phyloP scores from a whole-genome alignment of 2,329 filamentous ascomycete genomes.

The Orbilia ellipsospora region DNA sequence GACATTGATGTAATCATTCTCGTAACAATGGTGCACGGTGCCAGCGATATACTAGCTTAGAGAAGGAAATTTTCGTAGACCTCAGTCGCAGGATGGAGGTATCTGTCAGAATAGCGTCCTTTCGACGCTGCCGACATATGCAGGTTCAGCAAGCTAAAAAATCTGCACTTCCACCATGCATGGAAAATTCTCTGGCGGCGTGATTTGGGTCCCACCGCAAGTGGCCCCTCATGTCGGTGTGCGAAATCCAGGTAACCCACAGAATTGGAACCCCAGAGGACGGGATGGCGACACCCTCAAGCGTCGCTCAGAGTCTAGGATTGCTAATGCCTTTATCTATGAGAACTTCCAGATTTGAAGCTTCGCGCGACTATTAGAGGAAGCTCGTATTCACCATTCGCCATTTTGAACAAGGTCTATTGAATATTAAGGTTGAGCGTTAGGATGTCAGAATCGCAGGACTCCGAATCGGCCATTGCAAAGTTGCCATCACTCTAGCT shows the following conservation, averaged over 20 bases:
- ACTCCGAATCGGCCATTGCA: too few species aligned
- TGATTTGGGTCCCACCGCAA: neutral
- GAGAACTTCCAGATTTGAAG: conserved; percentile 34
- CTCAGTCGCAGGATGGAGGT: conserved; percentile 17
- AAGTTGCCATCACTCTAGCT: too few species aligned
- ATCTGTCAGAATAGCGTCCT: conserved; percentile 4
- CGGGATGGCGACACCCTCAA: conserved; percentile 43
- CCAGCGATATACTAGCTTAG: too few species aligned
- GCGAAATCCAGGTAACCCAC: conserved; percentile 11
- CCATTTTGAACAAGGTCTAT: too few species aligned
- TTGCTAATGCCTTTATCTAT: neutral
- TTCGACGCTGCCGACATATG: conserved; percentile 15
- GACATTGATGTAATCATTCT: too few species aligned
- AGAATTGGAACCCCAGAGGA: conserved; percentile 12
- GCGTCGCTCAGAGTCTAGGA: conserved; percentile 7
- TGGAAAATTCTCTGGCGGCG: conserved; percentile 22
- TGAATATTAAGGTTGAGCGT: too few species aligned
- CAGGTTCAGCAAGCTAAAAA: conserved; percentile 12
- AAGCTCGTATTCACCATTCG: neutral
- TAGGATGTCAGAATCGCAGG: too few species aligned
- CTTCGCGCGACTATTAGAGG: neutral
- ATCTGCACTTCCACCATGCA: conserved; percentile 4
- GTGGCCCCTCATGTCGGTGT: conserved; percentile 11
- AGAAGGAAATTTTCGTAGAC: too few species aligned
- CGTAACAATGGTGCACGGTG: too few species aligned